Evolutionary conservation across 495 filamentous ascomycete genomes (phyloP).

Genomic region (Neurospora sp.): DNA sequence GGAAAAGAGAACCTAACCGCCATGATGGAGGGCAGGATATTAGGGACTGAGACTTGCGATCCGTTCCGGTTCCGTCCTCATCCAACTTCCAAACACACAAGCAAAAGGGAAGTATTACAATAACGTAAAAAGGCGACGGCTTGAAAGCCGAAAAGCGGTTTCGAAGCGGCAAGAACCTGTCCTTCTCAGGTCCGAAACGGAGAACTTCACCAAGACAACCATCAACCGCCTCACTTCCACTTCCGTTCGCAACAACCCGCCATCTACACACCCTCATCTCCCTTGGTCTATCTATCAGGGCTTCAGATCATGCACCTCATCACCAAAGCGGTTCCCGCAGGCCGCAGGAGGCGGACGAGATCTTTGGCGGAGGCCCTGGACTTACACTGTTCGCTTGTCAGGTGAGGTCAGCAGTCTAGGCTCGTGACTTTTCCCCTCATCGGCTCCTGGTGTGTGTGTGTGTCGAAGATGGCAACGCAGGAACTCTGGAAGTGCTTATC

Average conservation of each 20-base stretch:
- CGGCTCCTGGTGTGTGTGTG: neutral
- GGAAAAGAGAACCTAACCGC: neutral
- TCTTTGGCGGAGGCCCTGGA: neutral
- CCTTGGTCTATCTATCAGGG: neutral
- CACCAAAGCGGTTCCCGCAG: neutral
- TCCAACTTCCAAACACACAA: neutral
- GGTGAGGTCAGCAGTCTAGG: neutral
- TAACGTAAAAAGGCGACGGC: neutral
- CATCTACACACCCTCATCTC: neutral
- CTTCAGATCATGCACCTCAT: neutral
- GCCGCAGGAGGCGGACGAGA: neutral
- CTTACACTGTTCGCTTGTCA: neutral
- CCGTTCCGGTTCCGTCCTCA: neutral
- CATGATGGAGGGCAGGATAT: neutral
- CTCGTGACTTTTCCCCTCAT: neutral
- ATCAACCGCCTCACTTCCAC: neutral
- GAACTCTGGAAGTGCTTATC: neutral
- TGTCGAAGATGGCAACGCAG: too few relatives aligned
- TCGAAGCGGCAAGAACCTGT: too few relatives aligned
- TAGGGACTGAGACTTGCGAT: neutral
- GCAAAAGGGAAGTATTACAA: neutral
- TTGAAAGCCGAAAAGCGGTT: too few relatives aligned
- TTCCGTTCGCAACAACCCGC: neutral
- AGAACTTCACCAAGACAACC: neutral
- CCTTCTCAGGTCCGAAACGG: too few relatives aligned